phyloP scores from a whole-genome alignment of 768 basidiomycete genomes.

The Cystoderma amianthinum region DNA sequence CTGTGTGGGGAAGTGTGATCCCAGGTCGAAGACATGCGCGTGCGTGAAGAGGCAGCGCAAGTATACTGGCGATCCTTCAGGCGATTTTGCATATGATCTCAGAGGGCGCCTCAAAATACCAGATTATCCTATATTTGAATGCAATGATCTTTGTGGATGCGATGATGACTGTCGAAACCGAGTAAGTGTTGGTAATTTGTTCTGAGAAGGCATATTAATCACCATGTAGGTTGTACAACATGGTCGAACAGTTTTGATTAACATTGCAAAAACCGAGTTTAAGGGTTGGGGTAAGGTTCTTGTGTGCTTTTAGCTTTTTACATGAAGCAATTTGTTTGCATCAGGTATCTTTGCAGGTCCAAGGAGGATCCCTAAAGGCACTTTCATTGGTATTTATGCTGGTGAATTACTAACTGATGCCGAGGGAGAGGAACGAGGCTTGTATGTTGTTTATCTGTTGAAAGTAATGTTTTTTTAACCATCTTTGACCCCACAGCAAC shows the following conservation, averaged over 20 bases:
- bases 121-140: conserved; percentile 75
- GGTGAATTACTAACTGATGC: conserved; percentile 74
- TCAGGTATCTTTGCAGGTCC: conserved; percentile 66
- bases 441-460: conserved; percentile 30
- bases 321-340: conserved; percentile 2
- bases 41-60: conserved; percentile 56
- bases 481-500: conserved; percentile 39
- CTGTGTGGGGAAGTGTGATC: conserved; percentile 72
- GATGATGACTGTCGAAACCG: conserved; percentile 77
- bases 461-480: not conserved
- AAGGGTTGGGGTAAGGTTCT: conserved; percentile 79
- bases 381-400: conserved; percentile 79
- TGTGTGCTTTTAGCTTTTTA: conserved; percentile 1
- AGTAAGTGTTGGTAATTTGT: conserved; percentile 33
- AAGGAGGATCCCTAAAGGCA: conserved; percentile 58
- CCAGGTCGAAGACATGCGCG: conserved; percentile 63
- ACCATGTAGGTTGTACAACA: conserved; percentile 71
- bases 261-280: conserved; percentile 59
- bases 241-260: conserved; percentile 58
- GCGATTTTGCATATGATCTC: conserved; percentile 66
- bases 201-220: conserved; percentile 1
- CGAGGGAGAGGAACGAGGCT: conserved; percentile 62
- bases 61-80: conserved; percentile 22
- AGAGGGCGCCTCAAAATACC: conserved; percentile 43
- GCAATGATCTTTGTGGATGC: conserved; percentile 77